Evolutionary conservation across 2,329 filamentous ascomycete genomes (phyloP), one percentile per base, ranked within the genome.

Genomic region (Trichocomaceae sp.): DNA sequence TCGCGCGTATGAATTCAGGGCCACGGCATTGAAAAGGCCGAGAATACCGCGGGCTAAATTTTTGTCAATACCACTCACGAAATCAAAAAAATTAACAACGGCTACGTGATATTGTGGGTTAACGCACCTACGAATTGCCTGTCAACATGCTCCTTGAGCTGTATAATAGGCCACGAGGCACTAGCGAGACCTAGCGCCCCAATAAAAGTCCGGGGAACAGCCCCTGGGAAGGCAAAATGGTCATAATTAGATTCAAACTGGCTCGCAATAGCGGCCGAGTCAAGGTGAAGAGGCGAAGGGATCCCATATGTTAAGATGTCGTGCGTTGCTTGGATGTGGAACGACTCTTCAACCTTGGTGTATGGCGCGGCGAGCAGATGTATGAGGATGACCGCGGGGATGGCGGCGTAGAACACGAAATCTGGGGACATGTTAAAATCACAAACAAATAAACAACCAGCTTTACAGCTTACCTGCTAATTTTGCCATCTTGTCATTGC

Each of bases 291-390:
- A 45, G 56, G 56, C 0, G 41, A 55, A 6, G 89, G 88, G 1
- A 88, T 83, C 22, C 90, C 90, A 68, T 93, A 90, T 37, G 82
- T 80, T 57, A 96, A 72, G 35, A 99, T 86, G 69, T 99, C 93
- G 71, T 97, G 93, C 2, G 85, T 82, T 5, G 93, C 93, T 71
- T 99, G 93, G 56, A 97, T 83, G 70, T 96, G 96, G 81, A 99
- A 97, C 0, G 92, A 97, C 72, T 99, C 93, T 71, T 99, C 93
- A 57, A 99, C 93, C 72, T 99, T 99, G 55, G 91, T 96, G 75
- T 95, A 92, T 0, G 93, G 93, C 10, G 91, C 83, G 22, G 84
- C 69, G 58, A 83, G 66, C 54, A 95, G 82, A 70, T 96, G 88
- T 53, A 87, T 54, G 56, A 87, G 69, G 62, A 88, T 77, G 33